Conservation (phyloP, 1,139 yeast species). For the Cylindricascospora bacillispora region DNA sequence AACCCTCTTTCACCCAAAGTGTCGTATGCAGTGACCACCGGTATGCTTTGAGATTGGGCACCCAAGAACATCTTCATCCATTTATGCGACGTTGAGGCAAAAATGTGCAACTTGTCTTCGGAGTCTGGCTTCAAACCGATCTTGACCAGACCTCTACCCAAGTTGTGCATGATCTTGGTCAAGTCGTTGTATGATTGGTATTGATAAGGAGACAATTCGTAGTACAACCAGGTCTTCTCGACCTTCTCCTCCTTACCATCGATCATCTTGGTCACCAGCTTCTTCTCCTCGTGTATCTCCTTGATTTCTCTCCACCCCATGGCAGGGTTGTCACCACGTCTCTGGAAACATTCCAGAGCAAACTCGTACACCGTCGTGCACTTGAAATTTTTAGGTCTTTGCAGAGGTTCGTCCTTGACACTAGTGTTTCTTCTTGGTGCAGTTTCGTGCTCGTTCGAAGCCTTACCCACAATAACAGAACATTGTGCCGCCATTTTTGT, state of each 20-base stretch:
- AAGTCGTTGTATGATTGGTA: constrained; percentile 54
- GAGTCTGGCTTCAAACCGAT: constrained; percentile 60
- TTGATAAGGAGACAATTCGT: constrained; percentile 63
- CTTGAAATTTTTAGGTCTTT: constrained; percentile 46
- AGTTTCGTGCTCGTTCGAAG: constrained; percentile 75
- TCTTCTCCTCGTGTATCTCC: constrained; percentile 65
- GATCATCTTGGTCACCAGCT: constrained; percentile 58
- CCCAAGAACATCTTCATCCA: constrained; percentile 90
- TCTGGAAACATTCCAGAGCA: constrained; percentile 48
- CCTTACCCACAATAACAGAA: constrained; percentile 55
- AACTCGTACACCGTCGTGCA: constrained; percentile 62
- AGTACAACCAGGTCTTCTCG: constrained; percentile 80
- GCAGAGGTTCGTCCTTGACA: constrained; percentile 41
- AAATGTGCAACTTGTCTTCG: constrained; percentile 60
- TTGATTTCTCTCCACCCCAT: constrained; percentile 74
- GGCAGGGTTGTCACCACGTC: constrained; percentile 41
- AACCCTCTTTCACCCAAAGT: constrained; percentile 89
- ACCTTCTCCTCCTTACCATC: constrained; percentile 64
- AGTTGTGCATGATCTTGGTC: constrained; percentile 34
- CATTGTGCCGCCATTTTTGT: constrained; percentile 10
- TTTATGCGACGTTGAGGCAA: constrained; percentile 70
- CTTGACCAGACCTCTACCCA: constrained; percentile 65
- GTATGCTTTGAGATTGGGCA: constrained; percentile 60
- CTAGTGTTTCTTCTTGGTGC: constrained; percentile 71
- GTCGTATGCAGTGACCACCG: constrained; percentile 94